Evolutionary conservation across 495 filamentous ascomycete genomes (phyloP), one percentile per base, ranked within the genome.

Genomic region (Arthonia radiata): DNA sequence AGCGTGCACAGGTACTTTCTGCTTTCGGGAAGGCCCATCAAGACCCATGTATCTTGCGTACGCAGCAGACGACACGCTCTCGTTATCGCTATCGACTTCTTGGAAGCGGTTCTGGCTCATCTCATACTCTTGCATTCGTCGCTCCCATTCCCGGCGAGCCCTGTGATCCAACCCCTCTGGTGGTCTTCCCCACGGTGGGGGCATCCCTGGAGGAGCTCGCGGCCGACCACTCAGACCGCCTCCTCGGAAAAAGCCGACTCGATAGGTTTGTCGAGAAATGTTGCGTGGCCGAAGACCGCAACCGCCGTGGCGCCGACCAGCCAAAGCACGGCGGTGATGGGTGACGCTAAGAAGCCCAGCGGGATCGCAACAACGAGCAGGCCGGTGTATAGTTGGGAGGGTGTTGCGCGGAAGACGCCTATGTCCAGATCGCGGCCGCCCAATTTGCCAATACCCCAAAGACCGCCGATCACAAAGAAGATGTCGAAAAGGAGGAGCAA

Each of bases 201-300:
- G 77, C 76, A 69, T 70, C 74, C 60, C 59, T 66, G 79, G 67
- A 71, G 80, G 81, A 91, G 78, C 66, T 89, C 77, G 81, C 80
- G 80, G 81, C 76, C 82, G 81, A 91, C 81, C 81, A 82, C 65
- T 70, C 93, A 94, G 77, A 93, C 82, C 82, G 81, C 86, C 83
- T 94, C 89, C 86, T 91, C 86, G 64, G 89, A 97, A 93, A 97
- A 97, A 97, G 83, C 81, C 81, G 83, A 82, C 67, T 93, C 86
- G 60, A 94, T 92, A 19, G 83, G 83, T 61, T 91, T 92, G 53
- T 97, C 86, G 71, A 97, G 70, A 43, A 97, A 67, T 27, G 78
- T 61, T 38, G 86, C 86, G 55, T 97, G 86, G 51, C 89, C 89
- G 35, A 94, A 56, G 33, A 93, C 81, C 46, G 65, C 71, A 46